Conservation (phyloP, 352 stramenopile species). For the Globisporangium ultimum region DNA sequence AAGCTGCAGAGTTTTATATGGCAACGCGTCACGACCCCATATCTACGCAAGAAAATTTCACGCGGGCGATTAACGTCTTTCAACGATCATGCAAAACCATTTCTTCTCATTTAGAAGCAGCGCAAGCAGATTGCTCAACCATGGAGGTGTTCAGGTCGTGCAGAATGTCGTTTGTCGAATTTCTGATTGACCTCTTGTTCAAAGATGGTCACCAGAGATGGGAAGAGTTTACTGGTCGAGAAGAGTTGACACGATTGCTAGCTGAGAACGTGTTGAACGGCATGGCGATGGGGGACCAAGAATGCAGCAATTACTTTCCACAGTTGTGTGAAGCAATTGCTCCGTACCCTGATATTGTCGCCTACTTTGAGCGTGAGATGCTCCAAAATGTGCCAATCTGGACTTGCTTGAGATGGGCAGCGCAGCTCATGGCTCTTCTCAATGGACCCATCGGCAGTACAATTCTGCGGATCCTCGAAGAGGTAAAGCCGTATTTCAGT, state of each 20-base stretch:
- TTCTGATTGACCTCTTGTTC: conserved; percentile 63
- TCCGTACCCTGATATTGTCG: conserved; percentile 43
- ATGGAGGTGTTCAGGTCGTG: conserved; percentile 32
- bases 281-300: conserved; percentile 56
- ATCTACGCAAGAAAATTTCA: conserved; percentile 53
- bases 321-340: conserved; percentile 64
- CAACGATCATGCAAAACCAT: conserved; percentile 30
- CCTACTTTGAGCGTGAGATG: conserved; percentile 39
- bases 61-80: conserved; percentile 59
- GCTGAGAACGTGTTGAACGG: conserved; percentile 62
- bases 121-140: conserved; percentile 2
- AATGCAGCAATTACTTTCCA: conserved; percentile 74
- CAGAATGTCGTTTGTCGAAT: conserved; percentile 64
- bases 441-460: conserved; percentile 50
- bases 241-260: conserved; percentile 39
- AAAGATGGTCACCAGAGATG: conserved; percentile 29
- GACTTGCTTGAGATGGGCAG: conserved; percentile 77
- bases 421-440: conserved; percentile 72
- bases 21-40: conserved; percentile 27
- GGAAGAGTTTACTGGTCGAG: conserved; percentile 33
- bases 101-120: not conserved
- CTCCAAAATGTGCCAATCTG: conserved; percentile 59
- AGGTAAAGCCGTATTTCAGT: conserved; percentile 31
- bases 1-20: conserved; percentile 65
- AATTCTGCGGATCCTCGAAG: conserved; percentile 65